Evolutionary conservation across 225 moss, liverwort and hornwort species (phyloP).

Genomic region (Bryum argenteum): DNA sequence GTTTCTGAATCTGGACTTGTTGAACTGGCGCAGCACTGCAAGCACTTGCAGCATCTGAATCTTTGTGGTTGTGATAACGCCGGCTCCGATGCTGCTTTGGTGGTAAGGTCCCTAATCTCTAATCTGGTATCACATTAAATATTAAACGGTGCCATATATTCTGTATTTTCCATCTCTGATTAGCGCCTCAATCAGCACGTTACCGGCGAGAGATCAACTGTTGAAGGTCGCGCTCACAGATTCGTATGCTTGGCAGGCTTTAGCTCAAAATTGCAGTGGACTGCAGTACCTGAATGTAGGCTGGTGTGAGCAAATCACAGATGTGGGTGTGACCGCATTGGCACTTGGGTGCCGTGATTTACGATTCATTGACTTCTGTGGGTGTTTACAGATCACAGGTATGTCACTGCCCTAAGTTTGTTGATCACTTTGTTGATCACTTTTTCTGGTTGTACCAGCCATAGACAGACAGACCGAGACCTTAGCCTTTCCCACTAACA

Average conservation of each 20-base stretch:
- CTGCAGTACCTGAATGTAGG: conserved; percentile 87
- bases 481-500: not conserved
- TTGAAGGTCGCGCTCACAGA: conserved; percentile 24
- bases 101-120: conserved; percentile 44
- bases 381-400: conserved; percentile 92
- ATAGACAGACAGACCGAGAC: not conserved
- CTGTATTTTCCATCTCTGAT: not conserved
- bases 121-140: not conserved
- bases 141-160: not conserved
- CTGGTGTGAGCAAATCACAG: conserved; percentile 94
- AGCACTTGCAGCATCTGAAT: conserved; percentile 75
- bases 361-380: conserved; percentile 89
- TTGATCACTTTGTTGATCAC: not conserved
- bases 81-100: conserved; percentile 76
- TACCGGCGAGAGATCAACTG: not conserved
- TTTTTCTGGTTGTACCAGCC: not conserved
- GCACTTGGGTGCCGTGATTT: conserved; percentile 85
- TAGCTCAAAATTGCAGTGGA: conserved; percentile 78
- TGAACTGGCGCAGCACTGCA: conserved; percentile 78
- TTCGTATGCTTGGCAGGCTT: conserved; percentile 62
- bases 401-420: conserved; percentile 3
- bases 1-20: conserved; percentile 85
- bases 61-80: conserved; percentile 93
- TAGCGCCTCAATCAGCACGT: not conserved
- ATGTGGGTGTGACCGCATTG: conserved; percentile 77